Base-by-base conservation (phyloP, 202 grass and related monocot genomes). In the Sporobolus alterniflorus region DNA sequence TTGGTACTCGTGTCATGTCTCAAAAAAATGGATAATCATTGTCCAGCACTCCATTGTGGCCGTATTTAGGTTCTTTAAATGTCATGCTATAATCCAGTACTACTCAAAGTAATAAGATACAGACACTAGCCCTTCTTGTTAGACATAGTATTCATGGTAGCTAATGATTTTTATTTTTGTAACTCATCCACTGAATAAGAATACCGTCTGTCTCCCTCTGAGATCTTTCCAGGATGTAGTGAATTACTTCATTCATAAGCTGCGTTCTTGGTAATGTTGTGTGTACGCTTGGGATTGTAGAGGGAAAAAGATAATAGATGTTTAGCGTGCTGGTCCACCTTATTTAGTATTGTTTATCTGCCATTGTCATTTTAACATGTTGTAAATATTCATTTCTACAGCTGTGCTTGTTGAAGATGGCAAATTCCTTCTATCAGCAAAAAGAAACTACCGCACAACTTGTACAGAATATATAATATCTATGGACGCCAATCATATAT, bases 361-460 rank as follows among this genome's bases (percentile, higher is more conserved):
- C 25, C 22, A 75, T 76, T 70, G 44, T 40, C 81, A 41, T 85
- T 74, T 84, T 84, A 40, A 74, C 34, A 63, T 91, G 33, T 64
- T 69, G 26, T 69, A 42, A 66, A 62, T 77, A 13, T 83, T 82
- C 21, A 13, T 79, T 25, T 92, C 78, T 78, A 31, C 87, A 98
- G 95, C 92, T 40, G 87, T 95, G 32, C 89, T 91, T 84, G 87
- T 80, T 7, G 95, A 98, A 79, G 93, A 91, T 88, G 92, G 92
- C 12, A 98, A 98, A 65, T 94, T 98, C 82, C 90, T 98, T 80
- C 79, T 98, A 31, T 95, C 95, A 43, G 95, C 95, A 41, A 98
- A 98, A 95, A 89, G 95, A 75, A 95, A 66, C 20, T 72, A 80
- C 11, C 84, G 76, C 30, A 55, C 92, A 79, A 94, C 95, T 63